Evolutionary conservation across 768 basidiomycete genomes (phyloP), one percentile per base, ranked within the genome.

Genomic region (Xerocomus brunneocitrinus): DNA sequence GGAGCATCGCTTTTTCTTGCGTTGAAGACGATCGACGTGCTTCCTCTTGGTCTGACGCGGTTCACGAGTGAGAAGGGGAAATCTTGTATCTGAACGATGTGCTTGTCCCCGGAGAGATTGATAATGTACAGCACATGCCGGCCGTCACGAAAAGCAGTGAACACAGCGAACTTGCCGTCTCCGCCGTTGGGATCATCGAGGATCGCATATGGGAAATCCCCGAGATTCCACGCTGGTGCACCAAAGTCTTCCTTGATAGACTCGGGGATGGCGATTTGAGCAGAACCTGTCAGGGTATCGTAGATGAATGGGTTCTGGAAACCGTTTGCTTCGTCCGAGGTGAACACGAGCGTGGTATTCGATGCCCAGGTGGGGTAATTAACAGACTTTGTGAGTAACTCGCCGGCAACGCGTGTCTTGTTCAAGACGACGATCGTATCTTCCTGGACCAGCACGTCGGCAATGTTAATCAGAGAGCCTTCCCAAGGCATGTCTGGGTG

Each of bases 401-500:
- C 71, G 16, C 85, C 84, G 0, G 83, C 83, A 13, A 89, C 74
- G 28, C 68, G 72, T 16, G 59, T 70, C 13, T 62, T 51, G 55
- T 78, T 75, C 30, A 82, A 44, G 24, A 65, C 53, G 42, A 80
- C 27, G 16, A 60, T 38, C n/a, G 58, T 67, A 25, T 68, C 66
- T 16, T 48, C 44, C 36, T 67, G 57, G 9, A 64, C 28, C 4
- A 66, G 39, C 32, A 84, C 71, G n/a, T 79, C 70, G 0, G 79
- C 85, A 32, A 83, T 60, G 62, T 76, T 72, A 53, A 89, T 72
- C 58, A 79, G 69, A 1, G 77, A 72, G 3, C 82, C 84, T 59
- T 86, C 80, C 85, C 86, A 91, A 13, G 87, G 81, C 83, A 85
- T 83, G 55, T 83, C 76, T 0, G 84, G 84, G 47, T 85, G 85